These are phyloP conservation scores for Syncephalis plumigaleata DNA, from an alignment of 371 early-diverging fungal species.

Conservation along the genomic window DNA sequence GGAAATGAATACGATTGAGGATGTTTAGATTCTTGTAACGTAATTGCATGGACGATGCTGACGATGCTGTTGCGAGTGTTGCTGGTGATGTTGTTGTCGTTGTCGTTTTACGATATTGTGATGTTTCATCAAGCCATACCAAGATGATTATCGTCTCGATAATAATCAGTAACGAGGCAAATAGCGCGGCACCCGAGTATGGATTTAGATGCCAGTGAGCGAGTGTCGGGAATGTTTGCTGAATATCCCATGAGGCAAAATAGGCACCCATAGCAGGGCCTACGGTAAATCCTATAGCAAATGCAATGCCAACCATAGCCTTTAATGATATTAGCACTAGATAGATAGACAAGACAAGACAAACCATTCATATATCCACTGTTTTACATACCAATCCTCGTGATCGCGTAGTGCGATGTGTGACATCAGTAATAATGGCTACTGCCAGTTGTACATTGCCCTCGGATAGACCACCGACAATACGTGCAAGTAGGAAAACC, in stretches of 20 bases:
- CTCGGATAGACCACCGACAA: slow-evolving; percentile 87
- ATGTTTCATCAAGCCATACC: slow-evolving; percentile 63
- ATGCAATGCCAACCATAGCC: slow-evolving; percentile 94
- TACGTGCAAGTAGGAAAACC: slow-evolving; percentile 66
- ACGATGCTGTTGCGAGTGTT: slow-evolving; percentile 8
- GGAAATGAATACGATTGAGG: slow-evolving; percentile 40
- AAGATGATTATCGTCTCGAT: slow-evolving; percentile 67
- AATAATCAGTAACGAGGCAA: slow-evolving; percentile 59
- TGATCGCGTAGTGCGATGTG: slow-evolving; percentile 56
- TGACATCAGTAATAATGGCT: slow-evolving; percentile 90
- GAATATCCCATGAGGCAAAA: slow-evolving; percentile 59
- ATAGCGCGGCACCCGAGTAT: slow-evolving; percentile 69
- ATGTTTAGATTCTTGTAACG: neutral
- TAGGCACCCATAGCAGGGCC: slow-evolving; percentile 90
- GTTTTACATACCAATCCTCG: slow-evolving; percentile 41
- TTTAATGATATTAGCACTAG: too few relatives aligned
- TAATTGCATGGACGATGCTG: neutral
- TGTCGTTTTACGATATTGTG: slow-evolving; percentile 18
- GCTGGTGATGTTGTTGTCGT: slow-evolving; percentile 5
- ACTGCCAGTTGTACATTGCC: slow-evolving; percentile 93
- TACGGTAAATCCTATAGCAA: slow-evolving; percentile 86
- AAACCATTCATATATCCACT: too few relatives aligned
- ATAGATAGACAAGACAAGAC: neutral
- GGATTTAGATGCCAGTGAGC: slow-evolving; percentile 42
- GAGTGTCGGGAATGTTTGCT: slow-evolving; percentile 25